phyloP scores from a whole-genome alignment of 2,329 filamentous ascomycete genomes.

The Fusarium piperis region DNA sequence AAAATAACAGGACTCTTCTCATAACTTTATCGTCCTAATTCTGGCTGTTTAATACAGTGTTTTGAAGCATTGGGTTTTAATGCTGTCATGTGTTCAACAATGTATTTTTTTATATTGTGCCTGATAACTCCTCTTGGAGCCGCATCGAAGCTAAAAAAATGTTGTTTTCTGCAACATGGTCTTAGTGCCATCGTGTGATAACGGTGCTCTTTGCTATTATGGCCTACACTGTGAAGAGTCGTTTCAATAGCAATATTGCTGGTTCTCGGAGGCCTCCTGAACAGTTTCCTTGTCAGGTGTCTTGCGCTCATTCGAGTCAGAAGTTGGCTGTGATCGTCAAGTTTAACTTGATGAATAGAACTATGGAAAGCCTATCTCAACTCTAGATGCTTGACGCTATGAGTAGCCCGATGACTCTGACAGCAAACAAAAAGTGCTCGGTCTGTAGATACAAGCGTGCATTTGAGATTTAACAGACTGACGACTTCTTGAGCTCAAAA shows the following conservation, averaged over 20 bases:
- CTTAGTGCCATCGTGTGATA: too few species aligned
- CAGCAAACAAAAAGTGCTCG: background rate
- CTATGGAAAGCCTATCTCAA: background rate
- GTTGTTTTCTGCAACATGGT: too few species aligned
- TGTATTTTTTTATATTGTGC: too few species aligned
- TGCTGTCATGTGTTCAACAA: too few species aligned
- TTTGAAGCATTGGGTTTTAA: too few species aligned
- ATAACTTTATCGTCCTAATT: background rate
- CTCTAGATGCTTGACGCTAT: background rate
- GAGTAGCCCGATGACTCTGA: background rate
- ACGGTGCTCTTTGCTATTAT: too few species aligned
- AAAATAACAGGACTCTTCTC: background rate
- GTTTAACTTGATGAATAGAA: background rate
- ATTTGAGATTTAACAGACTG: background rate
- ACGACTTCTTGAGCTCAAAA: background rate
- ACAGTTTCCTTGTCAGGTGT: background rate
- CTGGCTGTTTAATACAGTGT: too few species aligned
- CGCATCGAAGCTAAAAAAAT: too few species aligned
- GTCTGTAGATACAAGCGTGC: background rate
- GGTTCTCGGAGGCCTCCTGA: background rate
- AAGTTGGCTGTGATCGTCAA: background rate
- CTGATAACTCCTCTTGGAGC: too few species aligned
- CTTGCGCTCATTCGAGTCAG: background rate
- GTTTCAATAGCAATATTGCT: too few species aligned
- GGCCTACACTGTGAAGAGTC: too few species aligned